These are phyloP conservation scores for Grigorovia transvaalensis DNA, from an alignment of 805 yeast genomes.

Conservation along the genomic window DNA sequence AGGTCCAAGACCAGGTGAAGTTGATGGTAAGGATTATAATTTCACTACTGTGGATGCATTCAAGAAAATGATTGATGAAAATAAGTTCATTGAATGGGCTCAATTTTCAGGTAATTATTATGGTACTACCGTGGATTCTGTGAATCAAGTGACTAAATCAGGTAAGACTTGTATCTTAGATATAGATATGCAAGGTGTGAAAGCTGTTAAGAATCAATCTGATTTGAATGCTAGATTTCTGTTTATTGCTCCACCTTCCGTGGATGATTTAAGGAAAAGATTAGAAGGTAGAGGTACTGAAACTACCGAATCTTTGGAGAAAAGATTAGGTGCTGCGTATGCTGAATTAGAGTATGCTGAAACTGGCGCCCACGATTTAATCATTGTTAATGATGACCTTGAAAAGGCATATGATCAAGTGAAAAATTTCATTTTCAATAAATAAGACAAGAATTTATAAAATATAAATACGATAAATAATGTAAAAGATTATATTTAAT, in stretches of 20 bases:
- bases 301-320: slow-evolving; percentile 70
- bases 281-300: slow-evolving; percentile 90
- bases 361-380: slow-evolving; percentile 85
- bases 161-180: slow-evolving; percentile 84
- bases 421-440: slow-evolving; percentile 58
- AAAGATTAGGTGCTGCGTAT: slow-evolving; percentile 77
- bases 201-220: slow-evolving; percentile 67
- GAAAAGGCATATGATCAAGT: slow-evolving; percentile 80
- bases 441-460: not conserved
- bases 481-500: too few relatives aligned
- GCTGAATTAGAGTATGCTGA: slow-evolving; percentile 84
- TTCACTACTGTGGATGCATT: slow-evolving; percentile 74
- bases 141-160: slow-evolving; percentile 43
- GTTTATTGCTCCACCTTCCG: slow-evolving; percentile 87
- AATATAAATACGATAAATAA: too few relatives aligned
- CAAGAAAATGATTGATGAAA: slow-evolving; percentile 59
- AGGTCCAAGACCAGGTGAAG: slow-evolving; percentile 84
- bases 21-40: slow-evolving; percentile 80
- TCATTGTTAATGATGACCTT: slow-evolving; percentile 83
- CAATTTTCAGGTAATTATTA: slow-evolving; percentile 96
- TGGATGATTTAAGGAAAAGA: slow-evolving; percentile 66
- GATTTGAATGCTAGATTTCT: slow-evolving; percentile 74
- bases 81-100: slow-evolving; percentile 92
- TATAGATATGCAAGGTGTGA: slow-evolving; percentile 98
- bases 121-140: slow-evolving; percentile 86